Base-by-base conservation (phyloP, 176 grass and related monocot genomes). In the Triticum dicoccoides region DNA sequence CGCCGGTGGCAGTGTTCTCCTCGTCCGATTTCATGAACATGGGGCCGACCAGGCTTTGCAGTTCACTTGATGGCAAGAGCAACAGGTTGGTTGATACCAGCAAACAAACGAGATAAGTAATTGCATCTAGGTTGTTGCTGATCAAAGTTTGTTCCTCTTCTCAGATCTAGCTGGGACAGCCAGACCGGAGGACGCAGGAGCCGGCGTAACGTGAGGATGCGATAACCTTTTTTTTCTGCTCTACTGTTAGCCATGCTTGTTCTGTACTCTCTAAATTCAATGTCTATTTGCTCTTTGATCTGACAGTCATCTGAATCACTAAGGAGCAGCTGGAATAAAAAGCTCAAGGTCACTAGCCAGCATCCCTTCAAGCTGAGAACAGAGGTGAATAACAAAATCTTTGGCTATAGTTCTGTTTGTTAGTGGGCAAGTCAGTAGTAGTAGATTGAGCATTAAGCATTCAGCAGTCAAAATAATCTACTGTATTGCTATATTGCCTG, bases 291-390 rank as follows among this genome's bases (percentile, higher is more conserved):
- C 10, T 78, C 79, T 88, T 6, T 82, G 38, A 81, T 87, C 58
- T 69, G 45, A 1, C 74, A 99, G 94, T 84, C 90, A 49, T 90
- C 89, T 5, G 97, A 96, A 11, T 99, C 90, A 0, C 62, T 89
- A 13, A 86, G 91, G 73, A 91, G 92, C 35, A 88, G 89, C 44
- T 99, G 94, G 94, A 96, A 99, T 21, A 94, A 82, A 82, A 96
- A 87, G 39, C 89, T 99, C 1, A 99, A 90, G 82, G 97, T 91
- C 68, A 96, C 97, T 25, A 99, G 87, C 77, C 94, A 91, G 73
- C 90, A 94, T 18, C 97, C 94, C 5, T 99, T 99, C 92, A 99
- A 99, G 73, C 76, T 99, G n/a, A 91, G 92, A 77, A 99, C 97
- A 13, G 97, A 99, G 97, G 94, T 99, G 85, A 89, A 80, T 78